A percentile compares a stretch with the other conserved stretches of the same genome.
Evolutionary conservation across 805 yeast genomes (phyloP).

Genomic region (Metschnikowia gruessii): DNA sequence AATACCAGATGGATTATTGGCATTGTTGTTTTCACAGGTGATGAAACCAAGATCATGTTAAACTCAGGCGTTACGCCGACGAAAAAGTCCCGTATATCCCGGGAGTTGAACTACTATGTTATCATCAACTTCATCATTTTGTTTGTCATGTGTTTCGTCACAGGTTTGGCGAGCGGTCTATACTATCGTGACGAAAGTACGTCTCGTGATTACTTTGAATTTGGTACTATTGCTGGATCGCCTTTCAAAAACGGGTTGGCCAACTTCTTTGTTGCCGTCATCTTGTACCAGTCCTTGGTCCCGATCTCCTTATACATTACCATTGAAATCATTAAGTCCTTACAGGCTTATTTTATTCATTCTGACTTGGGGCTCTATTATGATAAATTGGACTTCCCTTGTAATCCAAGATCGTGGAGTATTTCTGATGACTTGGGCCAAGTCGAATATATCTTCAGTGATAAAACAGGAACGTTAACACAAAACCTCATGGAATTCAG

Average conservation of each 20-base stretch:
- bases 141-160: conserved; percentile 63
- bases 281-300: conserved; percentile 71
- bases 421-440: conserved; percentile 84
- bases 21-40: conserved; percentile 71
- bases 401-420: conserved; percentile 80
- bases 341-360: conserved; percentile 72
- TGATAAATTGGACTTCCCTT: conserved; percentile 65
- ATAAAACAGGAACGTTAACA: conserved; percentile 81
- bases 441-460: conserved; percentile 77
- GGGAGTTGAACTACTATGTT: conserved; percentile 70
- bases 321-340: conserved; percentile 73
- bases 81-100: conserved; percentile 68
- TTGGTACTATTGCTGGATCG: conserved; percentile 63
- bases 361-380: conserved; percentile 71
- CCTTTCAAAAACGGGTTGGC: conserved; percentile 66
- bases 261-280: conserved; percentile 67
- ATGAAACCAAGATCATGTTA: conserved; percentile 76
- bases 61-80: conserved; percentile 80
- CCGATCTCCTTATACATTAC: conserved; percentile 80
- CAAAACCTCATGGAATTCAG: conserved; percentile 82
- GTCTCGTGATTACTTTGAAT: conserved; percentile 67
- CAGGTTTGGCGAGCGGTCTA: conserved; percentile 70
- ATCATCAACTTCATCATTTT: conserved; percentile 60
- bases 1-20: conserved; percentile 85
- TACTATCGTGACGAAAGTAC: conserved; percentile 46